Base-by-base conservation (phyloP, 2,329 filamentous ascomycete species). In the Spiromastix sp. region DNA sequence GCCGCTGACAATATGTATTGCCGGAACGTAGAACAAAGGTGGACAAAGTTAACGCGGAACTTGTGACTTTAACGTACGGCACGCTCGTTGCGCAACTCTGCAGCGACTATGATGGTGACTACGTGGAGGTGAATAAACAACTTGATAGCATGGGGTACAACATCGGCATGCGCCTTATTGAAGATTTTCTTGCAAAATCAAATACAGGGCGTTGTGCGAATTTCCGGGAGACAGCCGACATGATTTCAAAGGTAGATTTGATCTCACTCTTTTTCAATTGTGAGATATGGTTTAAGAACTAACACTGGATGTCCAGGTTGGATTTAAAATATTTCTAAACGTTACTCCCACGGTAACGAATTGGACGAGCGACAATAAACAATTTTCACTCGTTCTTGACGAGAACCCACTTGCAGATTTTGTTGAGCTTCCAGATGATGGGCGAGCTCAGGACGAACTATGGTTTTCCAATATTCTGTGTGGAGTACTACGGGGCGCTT, bases 141-240 rank as follows among this genome's bases (percentile, higher is more conserved):
- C 73, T 98, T 29, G 91, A 98, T 57, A 93, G 89, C 65, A 98
- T 98, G 91, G 91, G 91, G 37, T 95, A 96, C 66, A 96, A 96
- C 54, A 98, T 98, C 45, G 91, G 91, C 18, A 71, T 96, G 54
- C 83, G 91, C 24, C 66, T 98, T 46, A 95, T 98, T 48, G 91
- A 98, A 51, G 91, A 98, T 63, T 98, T 95, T 54, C 77, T 98
- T 12, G 91, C 91, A 50, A 96, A 95, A 61, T 91, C 86, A 4
- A 89, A 85, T 49, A 85, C 83, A 2, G 84, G 85, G 48, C 74
- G 86, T 45, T 98, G 91, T 61, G 72, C 77, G 48, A 96, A 91
- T 64, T 95, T 98, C 55, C 75, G 84, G 40, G 91, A 98, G 59
- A 96, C 91, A 5, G 89, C 91, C 26, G 91, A 98, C 59, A 89